Conservation (phyloP, 2,329 filamentous ascomycete genomes). For the Fusarium heterosporum region DNA sequence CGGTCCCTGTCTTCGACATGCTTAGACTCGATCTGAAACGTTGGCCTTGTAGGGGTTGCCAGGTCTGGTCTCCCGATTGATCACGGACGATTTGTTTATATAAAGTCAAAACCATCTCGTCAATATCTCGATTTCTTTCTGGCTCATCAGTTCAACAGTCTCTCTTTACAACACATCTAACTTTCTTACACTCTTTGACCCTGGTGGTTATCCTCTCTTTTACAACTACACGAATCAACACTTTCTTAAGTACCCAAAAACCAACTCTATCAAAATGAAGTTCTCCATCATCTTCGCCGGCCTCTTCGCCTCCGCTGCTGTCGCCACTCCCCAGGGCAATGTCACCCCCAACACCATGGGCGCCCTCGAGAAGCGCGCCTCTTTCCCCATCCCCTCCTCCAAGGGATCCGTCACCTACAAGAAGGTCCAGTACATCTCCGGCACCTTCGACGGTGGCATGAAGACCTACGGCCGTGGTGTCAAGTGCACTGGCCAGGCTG, state of each 20-base stretch:
- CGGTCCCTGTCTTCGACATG: background rate
- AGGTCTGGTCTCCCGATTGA: background rate
- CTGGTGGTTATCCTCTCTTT: constrained; percentile 45
- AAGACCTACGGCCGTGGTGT: constrained; percentile 43
- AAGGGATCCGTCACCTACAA: constrained; percentile 46
- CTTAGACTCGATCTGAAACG: constrained; percentile 30
- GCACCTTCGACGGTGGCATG: constrained; percentile 36
- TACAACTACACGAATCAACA: background rate
- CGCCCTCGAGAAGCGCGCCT: constrained; percentile 42
- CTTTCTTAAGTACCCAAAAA: constrained; percentile 9
- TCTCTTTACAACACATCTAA: constrained; percentile 24
- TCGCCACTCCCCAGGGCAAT: constrained; percentile 42
- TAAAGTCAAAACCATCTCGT: background rate
- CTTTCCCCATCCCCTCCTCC: constrained; percentile 43
- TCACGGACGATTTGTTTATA: constrained; percentile 3
- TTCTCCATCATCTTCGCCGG: constrained; percentile 42
- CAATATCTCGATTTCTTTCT: background rate
- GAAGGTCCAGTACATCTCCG: constrained; percentile 27
- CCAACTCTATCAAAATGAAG: constrained; percentile 39
- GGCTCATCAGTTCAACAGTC: constrained; percentile 14
- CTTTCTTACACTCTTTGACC: constrained; percentile 36
- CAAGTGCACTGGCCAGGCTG: constrained; percentile 38
- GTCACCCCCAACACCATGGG: constrained; percentile 45
- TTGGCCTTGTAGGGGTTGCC: background rate
- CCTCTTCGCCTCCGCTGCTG: constrained; percentile 36